These are phyloP conservation scores for Boletus barrowsii DNA, from an alignment of 768 basidiomycete species.

Conservation along the genomic window DNA sequence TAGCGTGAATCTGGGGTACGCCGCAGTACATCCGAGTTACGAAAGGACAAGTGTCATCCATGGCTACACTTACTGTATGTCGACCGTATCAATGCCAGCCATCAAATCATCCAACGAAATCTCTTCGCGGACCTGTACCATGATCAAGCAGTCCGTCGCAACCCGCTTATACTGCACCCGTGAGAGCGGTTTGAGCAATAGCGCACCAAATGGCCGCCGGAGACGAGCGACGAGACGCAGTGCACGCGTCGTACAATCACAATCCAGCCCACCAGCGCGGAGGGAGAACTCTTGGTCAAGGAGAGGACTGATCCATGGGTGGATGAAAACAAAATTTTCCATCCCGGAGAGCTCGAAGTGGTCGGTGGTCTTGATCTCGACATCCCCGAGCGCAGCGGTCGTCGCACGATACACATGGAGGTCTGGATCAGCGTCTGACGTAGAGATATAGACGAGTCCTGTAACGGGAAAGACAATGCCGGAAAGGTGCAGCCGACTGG, in stretches of 20 bases:
- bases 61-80: background rate
- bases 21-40: too few species aligned
- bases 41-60: too few species aligned
- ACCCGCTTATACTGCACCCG: background rate
- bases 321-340: conserved; percentile 2
- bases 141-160: background rate
- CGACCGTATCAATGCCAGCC: background rate
- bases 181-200: background rate
- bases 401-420: background rate
- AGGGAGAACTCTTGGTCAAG: background rate
- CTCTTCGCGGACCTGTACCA: background rate
- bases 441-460: background rate
- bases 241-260: background rate
- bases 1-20: too few species aligned
- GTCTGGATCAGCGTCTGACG: background rate
- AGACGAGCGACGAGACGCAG: background rate
- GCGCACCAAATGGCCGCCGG: background rate
- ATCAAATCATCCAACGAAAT: background rate
- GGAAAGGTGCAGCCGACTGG: conserved; percentile 3
- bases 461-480: background rate
- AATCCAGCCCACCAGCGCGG: background rate
- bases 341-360: background rate
- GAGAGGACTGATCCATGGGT: conserved; percentile 4
- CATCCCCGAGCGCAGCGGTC: background rate
- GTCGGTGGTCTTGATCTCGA: conserved; percentile 4